Evolutionary conservation across 1,139 yeast genomes (phyloP).

Genomic region (Saccharomyces hybrid): DNA sequence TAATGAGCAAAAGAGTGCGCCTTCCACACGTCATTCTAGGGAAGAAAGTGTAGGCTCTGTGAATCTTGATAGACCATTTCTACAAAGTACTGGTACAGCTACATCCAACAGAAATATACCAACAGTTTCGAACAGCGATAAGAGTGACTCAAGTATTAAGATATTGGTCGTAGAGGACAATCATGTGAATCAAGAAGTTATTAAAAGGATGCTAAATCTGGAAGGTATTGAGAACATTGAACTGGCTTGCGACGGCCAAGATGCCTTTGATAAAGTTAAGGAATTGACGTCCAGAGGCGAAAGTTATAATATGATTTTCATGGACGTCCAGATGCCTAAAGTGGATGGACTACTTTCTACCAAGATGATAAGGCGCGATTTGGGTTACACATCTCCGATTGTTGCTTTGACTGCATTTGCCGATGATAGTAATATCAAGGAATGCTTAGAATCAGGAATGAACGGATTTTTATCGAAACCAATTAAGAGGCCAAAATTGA

Average conservation of each 20-base stretch:
- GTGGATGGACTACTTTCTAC: constrained; percentile 85
- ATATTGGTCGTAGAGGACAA: constrained; percentile 94
- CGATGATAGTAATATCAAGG: constrained; percentile 74
- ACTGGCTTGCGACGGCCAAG: constrained; percentile 84
- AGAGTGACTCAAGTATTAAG: constrained; percentile 32
- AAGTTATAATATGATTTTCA: constrained; percentile 67
- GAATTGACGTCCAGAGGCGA: constrained; percentile 36
- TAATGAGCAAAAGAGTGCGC: constrained; percentile 1
- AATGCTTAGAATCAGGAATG: constrained; percentile 79
- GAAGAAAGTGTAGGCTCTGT: constrained; percentile 16
- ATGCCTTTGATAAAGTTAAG: constrained; percentile 62
- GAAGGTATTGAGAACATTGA: constrained; percentile 70
- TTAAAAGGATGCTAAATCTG: constrained; percentile 69
- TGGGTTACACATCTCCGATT: constrained; percentile 64
- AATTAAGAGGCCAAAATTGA: constrained; percentile 59
- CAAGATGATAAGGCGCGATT: constrained; percentile 54
- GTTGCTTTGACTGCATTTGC: constrained; percentile 94
- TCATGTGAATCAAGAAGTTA: constrained; percentile 82
- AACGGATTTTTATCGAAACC: constrained; percentile 85
- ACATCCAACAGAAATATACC: constrained; percentile 26
- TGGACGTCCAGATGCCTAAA: constrained; percentile 97
- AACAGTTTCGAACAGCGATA: constrained; percentile 6
- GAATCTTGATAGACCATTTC: constrained; percentile 31
- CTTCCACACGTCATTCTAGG: constrained; percentile 3
- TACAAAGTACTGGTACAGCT: constrained; percentile 37